These are phyloP conservation scores for Fusarium sp. DNA, from an alignment of 2,329 filamentous ascomycete species.

Conservation along the genomic window DNA sequence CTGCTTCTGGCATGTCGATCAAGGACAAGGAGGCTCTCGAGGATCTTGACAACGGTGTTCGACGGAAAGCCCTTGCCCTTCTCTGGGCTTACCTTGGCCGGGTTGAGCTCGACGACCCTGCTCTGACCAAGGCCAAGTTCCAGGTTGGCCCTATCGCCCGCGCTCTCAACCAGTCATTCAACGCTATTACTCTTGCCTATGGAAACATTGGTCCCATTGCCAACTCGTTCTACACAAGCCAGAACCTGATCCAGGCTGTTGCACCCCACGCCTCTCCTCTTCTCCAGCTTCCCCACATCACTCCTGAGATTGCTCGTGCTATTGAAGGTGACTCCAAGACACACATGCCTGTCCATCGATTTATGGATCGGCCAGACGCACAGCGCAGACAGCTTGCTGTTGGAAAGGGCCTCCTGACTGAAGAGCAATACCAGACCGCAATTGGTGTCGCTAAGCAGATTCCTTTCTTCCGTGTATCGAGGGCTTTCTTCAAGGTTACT, in stretches of 20 bases:
- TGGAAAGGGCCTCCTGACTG: constrained; percentile 76
- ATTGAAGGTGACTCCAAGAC: constrained; percentile 81
- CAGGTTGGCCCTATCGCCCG: constrained; percentile 89
- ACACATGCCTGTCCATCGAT: constrained; percentile 84
- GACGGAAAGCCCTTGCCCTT: constrained; percentile 87
- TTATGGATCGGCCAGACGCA: constrained; percentile 84
- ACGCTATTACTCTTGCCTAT: constrained; percentile 87
- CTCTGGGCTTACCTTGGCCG: constrained; percentile 96
- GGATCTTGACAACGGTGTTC: constrained; percentile 81
- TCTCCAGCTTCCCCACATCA: constrained; percentile 91
- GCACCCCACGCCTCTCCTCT: constrained; percentile 86
- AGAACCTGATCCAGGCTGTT: constrained; percentile 90
- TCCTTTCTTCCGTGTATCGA: constrained; percentile 85
- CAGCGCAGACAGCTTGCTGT: constrained; percentile 79
- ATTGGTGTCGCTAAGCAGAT: constrained; percentile 85
- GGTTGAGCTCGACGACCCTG: constrained; percentile 82
- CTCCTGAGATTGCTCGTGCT: constrained; percentile 70
- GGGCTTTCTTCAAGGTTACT: constrained; percentile 98
- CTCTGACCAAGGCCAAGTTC: constrained; percentile 86
- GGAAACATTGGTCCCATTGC: constrained; percentile 85
- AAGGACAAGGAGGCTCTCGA: constrained; percentile 84
- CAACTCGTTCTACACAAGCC: constrained; percentile 82
- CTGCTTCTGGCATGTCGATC: constrained; percentile 69
- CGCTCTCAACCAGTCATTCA: constrained; percentile 86
- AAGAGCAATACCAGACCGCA: constrained; percentile 80